Percentiles rank a stretch among this genome's conserved stretches.
Evolutionary conservation across 257 asterid species (phyloP).

Genomic region (Solanum bukasovii): DNA sequence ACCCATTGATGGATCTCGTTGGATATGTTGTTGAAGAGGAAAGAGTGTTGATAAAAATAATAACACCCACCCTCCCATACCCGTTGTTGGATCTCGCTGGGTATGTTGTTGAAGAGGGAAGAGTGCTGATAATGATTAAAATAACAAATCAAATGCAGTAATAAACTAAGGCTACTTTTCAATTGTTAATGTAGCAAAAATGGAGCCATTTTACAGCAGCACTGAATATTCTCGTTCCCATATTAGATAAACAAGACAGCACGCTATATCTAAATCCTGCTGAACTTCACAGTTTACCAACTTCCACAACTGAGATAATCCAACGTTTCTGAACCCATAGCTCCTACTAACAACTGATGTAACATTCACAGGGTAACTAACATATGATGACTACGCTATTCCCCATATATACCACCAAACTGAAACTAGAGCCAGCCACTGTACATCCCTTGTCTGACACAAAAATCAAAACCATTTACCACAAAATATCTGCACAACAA

Average conservation of each 20-base stretch:
- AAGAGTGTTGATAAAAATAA: too few species aligned
- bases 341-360: background rate
- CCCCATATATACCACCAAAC: conserved; percentile 12
- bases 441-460: background rate
- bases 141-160: background rate
- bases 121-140: background rate
- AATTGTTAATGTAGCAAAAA: conserved; percentile 1
- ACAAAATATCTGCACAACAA: background rate
- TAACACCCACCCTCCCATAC: background rate
- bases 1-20: too few species aligned
- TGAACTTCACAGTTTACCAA: background rate
- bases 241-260: background rate
- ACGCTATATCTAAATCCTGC: background rate
- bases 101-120: background rate
- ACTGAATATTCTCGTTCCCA: background rate
- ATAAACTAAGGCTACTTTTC: background rate
- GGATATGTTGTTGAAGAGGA: too few species aligned
- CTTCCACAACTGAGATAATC: background rate
- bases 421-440: background rate
- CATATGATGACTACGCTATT: background rate
- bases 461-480: background rate
- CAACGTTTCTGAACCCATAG: background rate
- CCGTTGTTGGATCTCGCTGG: background rate
- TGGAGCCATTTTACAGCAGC: background rate
- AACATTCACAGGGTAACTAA: background rate